A percentile compares a stretch with the other conserved stretches of the same genome.
Evolutionary conservation across 1,139 yeast genomes (phyloP).

Genomic region (Entelexis paramagnoliae): DNA sequence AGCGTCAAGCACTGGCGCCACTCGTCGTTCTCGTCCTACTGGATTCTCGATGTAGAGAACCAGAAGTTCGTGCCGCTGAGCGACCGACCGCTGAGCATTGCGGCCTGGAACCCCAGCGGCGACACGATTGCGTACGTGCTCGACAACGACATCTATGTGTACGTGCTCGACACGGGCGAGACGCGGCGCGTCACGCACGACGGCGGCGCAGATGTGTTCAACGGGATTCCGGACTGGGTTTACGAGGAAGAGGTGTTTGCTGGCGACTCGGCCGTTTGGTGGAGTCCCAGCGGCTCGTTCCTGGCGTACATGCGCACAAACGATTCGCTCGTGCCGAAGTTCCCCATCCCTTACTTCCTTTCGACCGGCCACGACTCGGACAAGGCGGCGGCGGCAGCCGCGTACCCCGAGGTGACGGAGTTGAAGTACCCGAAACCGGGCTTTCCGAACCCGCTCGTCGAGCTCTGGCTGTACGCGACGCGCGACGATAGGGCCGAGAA

Average conservation of each 20-base stretch:
- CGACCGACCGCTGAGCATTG: slow-evolving; percentile 37
- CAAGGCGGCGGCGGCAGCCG: neutral
- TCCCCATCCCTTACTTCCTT: slow-evolving; percentile 54
- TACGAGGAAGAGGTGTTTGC: slow-evolving; percentile 85
- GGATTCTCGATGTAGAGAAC: slow-evolving; percentile 49
- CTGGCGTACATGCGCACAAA: slow-evolving; percentile 58
- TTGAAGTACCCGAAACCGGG: slow-evolving; percentile 92
- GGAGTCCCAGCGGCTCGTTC: slow-evolving; percentile 65
- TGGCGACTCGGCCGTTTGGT: slow-evolving; percentile 65
- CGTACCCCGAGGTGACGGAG: slow-evolving; percentile 47
- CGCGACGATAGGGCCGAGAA: slow-evolving; percentile 23
- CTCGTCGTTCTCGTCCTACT: slow-evolving; percentile 56
- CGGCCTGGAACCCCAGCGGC: slow-evolving; percentile 68
- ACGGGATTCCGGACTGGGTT: slow-evolving; percentile 94
- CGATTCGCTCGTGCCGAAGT: slow-evolving; percentile 59
- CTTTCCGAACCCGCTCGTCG: slow-evolving; percentile 52
- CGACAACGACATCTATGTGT: slow-evolving; percentile 49
- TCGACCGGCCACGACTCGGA: slow-evolving; percentile 27
- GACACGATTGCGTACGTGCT: slow-evolving; percentile 55
- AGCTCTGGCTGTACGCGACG: slow-evolving; percentile 35
- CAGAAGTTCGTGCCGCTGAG: slow-evolving; percentile 29
- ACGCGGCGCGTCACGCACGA: slow-evolving; percentile 48
- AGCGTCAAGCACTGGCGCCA: slow-evolving; percentile 59
- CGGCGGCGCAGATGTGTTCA: slow-evolving; percentile 57
- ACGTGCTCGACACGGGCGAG: slow-evolving; percentile 24